These are phyloP conservation scores for Crataegus laevigata DNA, from an alignment of 306 rosid genomes.

Conservation along the genomic window DNA sequence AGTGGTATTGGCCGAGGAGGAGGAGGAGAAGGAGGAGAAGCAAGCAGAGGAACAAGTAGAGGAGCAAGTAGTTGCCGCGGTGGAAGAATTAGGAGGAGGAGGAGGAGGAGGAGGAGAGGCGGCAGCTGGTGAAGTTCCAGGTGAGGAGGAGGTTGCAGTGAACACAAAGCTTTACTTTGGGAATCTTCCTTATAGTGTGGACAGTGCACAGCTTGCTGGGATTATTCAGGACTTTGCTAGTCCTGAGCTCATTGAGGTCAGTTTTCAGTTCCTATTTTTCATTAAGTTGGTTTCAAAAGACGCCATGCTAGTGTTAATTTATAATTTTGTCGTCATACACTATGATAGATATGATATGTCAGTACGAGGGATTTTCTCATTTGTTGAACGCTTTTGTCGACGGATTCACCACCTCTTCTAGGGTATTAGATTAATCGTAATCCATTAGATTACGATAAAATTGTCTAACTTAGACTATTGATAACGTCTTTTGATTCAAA, in stretches of 20 bases:
- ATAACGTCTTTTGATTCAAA: background rate
- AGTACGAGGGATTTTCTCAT: too few species aligned
- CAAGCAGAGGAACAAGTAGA: conserved; percentile 10
- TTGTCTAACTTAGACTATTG: background rate
- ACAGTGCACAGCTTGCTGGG: conserved; percentile 94
- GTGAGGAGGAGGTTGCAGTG: conserved; percentile 19
- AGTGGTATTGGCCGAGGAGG: conserved; percentile 8
- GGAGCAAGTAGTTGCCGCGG: background rate
- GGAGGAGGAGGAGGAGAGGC: background rate
- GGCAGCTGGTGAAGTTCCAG: conserved; percentile 6
- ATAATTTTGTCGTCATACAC: background rate
- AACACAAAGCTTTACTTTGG: conserved; percentile 91
- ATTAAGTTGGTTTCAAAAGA: background rate
- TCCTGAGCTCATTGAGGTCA: conserved; percentile 86
- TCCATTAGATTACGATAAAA: background rate
- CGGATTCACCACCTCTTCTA: background rate
- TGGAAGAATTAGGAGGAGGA: background rate
- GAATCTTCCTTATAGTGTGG: conserved; percentile 88
- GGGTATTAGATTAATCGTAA: background rate
- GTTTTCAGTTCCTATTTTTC: background rate
- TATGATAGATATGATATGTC: too few species aligned
- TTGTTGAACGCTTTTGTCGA: background rate
- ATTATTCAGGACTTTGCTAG: conserved; percentile 65
- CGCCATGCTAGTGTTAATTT: background rate
- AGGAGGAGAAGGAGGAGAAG: background rate